These are phyloP conservation scores for Phoenix roebelenii DNA, from an alignment of 176 grass and related monocot genomes.

Conservation along the genomic window DNA sequence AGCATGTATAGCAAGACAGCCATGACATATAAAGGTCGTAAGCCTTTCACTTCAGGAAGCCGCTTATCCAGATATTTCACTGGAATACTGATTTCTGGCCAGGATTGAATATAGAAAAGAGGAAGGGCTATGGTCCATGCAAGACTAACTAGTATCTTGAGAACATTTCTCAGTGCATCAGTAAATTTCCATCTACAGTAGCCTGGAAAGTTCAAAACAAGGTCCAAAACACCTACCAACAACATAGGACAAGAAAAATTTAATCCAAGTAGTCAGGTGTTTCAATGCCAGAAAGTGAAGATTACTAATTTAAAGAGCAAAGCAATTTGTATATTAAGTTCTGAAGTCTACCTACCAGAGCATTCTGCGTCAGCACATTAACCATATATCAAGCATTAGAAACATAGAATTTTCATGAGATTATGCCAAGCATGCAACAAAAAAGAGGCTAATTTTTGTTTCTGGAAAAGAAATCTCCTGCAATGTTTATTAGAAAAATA, in stretches of 20 bases:
- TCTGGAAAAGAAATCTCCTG: too few species aligned
- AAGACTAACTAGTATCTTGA: constrained; percentile 69
- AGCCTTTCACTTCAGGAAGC: constrained; percentile 58
- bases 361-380: too few species aligned
- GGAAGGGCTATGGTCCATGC: constrained; percentile 82
- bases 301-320: too few species aligned
- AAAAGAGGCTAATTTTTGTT: too few species aligned
- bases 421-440: too few species aligned
- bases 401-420: too few species aligned
- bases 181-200: constrained; percentile 67
- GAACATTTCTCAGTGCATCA: constrained; percentile 56
- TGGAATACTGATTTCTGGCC: constrained; percentile 42
- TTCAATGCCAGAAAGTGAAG: too few species aligned
- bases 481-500: too few species aligned
- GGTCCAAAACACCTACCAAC: constrained; percentile 75
- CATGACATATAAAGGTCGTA: constrained; percentile 74
- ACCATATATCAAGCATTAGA: too few species aligned
- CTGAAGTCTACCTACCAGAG: too few species aligned
- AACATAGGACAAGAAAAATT: constrained; percentile 19
- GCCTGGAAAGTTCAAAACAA: constrained; percentile 88
- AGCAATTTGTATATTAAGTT: too few species aligned
- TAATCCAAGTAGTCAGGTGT: background rate
- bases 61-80: constrained; percentile 35
- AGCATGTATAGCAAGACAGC: constrained; percentile 72
- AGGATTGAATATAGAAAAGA: constrained; percentile 62